These are phyloP conservation scores for Cercophora newfieldiana DNA, from an alignment of 495 filamentous ascomycete species.

Conservation along the genomic window DNA sequence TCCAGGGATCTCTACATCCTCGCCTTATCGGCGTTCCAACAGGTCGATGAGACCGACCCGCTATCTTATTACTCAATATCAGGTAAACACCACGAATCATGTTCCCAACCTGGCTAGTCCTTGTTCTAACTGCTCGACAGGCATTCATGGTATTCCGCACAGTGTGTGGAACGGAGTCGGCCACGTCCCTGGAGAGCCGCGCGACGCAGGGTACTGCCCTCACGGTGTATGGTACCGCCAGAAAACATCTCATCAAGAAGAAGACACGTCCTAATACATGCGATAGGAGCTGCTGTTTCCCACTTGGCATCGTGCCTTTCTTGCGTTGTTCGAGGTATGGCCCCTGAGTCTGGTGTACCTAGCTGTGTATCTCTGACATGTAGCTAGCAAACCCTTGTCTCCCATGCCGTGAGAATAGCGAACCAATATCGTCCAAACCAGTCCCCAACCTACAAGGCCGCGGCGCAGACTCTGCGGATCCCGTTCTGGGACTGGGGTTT, in stretches of 20 bases:
- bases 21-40: conserved; percentile 43
- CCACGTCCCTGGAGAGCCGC: conserved; percentile 33
- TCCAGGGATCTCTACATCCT: conserved; percentile 49
- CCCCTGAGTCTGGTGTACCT: background rate
- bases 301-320: conserved; percentile 45
- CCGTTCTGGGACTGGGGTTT: conserved; percentile 49
- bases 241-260: background rate
- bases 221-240: conserved; percentile 37
- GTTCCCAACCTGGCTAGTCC: conserved; percentile 3
- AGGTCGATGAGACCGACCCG: conserved; percentile 40
- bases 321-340: conserved; percentile 44
- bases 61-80: conserved; percentile 50
- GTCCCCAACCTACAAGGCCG: conserved; percentile 32
- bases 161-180: conserved; percentile 48
- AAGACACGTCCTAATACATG: conserved; percentile 17
- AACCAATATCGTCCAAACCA: conserved; percentile 28
- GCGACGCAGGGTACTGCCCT: conserved; percentile 48
- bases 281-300: conserved; percentile 39
- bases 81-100: conserved; percentile 36
- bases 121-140: conserved; percentile 31
- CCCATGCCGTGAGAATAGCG: conserved; percentile 38
- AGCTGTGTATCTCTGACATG: background rate
- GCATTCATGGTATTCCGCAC: conserved; percentile 54
- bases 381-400: conserved; percentile 40
- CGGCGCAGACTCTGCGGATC: conserved; percentile 37